Evolutionary conservation across 768 basidiomycete species (phyloP), one percentile per base, ranked within the genome.

Genomic region (Clavaria fumosa): DNA sequence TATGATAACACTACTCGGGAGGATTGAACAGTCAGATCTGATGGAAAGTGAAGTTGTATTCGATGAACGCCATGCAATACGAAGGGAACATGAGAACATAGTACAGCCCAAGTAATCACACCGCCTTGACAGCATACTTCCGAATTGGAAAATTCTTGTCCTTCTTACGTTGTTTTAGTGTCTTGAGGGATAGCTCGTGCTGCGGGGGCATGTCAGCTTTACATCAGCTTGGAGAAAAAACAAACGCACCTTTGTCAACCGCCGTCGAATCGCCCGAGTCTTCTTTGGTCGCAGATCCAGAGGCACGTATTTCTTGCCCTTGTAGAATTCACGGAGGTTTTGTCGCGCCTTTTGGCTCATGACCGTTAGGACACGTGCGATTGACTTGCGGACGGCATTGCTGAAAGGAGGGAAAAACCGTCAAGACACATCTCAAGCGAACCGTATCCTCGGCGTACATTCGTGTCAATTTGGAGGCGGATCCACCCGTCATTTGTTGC

Each of bases 341-440:
- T 89, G 82, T 50, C 93, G 85, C 50, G 80, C 78, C 66, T 99
- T 99, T 60, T 88, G 83, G 80, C 95, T 97, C 71, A 82, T 93
- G 52, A 97, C 90, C 31, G 95, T 99, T 65, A 96, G 61, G 48
- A 97, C 91, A 39, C 95, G 88, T 46, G 95, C 95, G 56, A 99
- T 86, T 47, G 88, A 91, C 68, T 96, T 97, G 71, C 95, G 91
- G 61, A 96, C 88, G 48, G 82, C 71, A 61, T 79, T 75, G 63
- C 95, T 99, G 47, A n/a, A 35, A 43, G 21, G 41, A 31, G 19
- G 18, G 3, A 31, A 27, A 2, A 10, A 33, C n/a, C 22, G 42
- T 35, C 2, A 23, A 32, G 22, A 28, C 21, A 32, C 21, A 36
- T 19, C 18, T 3, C 3, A 37, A 9, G 17, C 14, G 32, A 72